Evolutionary conservation across 768 basidiomycete species (phyloP).

Genomic region (Russula emetica): DNA sequence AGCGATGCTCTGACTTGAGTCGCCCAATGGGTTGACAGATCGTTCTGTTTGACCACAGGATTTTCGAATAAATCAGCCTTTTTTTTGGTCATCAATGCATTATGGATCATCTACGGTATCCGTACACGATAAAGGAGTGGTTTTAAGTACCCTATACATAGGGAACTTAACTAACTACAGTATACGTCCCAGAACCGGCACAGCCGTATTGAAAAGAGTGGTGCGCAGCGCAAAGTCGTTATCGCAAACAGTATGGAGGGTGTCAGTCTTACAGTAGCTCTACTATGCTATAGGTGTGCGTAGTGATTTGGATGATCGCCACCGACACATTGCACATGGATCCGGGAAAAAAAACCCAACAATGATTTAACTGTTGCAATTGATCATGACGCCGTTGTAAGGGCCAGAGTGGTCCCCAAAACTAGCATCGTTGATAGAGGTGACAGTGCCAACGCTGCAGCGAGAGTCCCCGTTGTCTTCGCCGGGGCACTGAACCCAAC

Average conservation of each 20-base stretch:
- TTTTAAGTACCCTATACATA: background rate
- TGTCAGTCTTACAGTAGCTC: too few species aligned
- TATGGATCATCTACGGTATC: background rate
- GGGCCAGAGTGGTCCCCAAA: background rate
- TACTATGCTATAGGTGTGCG: background rate
- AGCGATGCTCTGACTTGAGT: too few species aligned
- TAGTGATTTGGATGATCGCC: background rate
- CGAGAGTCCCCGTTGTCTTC: background rate
- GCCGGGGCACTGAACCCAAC: constrained; percentile 42
- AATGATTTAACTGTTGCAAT: background rate
- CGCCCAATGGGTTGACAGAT: too few species aligned
- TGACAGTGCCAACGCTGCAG: constrained; percentile 7
- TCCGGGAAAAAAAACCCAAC: background rate
- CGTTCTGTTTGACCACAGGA: too few species aligned
- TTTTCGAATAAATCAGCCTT: too few species aligned
- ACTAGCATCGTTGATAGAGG: background rate
- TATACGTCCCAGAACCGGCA: background rate
- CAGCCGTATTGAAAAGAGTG: background rate
- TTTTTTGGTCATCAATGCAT: background rate
- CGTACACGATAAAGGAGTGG: background rate
- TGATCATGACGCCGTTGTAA: background rate
- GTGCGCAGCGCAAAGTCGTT: background rate
- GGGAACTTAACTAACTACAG: background rate
- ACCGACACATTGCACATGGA: background rate
- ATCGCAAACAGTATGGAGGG: background rate